phyloP scores from a whole-genome alignment of 208 protist genomes.

The Herpetomonas tarakana region DNA sequence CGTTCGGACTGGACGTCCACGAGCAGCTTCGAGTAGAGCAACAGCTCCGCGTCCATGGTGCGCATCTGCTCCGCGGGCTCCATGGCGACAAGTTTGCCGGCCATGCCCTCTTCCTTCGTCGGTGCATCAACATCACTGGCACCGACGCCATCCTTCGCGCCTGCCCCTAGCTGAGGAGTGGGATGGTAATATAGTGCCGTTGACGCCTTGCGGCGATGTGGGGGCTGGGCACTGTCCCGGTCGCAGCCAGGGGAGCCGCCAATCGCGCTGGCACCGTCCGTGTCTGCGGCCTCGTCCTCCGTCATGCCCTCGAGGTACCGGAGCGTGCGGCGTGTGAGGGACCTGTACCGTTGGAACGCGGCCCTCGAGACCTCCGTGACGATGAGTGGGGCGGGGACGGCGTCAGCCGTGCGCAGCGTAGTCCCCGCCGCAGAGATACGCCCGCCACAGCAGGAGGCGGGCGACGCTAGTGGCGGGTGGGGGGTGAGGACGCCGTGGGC shows the following conservation, averaged over 20 bases:
- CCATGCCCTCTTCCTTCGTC: too few relatives aligned
- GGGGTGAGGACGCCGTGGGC: background rate
- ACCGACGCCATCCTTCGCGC: too few relatives aligned
- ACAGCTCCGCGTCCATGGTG: constrained; percentile 32
- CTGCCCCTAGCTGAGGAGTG: too few relatives aligned
- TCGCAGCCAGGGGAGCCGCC: too few relatives aligned
- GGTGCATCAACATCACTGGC: too few relatives aligned
- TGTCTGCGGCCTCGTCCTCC: background rate
- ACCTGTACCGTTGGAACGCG: constrained; percentile 22
- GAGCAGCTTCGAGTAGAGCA: constrained; percentile 22
- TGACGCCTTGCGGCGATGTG: too few relatives aligned
- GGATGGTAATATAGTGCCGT: too few relatives aligned
- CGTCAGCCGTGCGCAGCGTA: too few relatives aligned
- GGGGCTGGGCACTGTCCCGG: too few relatives aligned
- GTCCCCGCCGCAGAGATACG: background rate
- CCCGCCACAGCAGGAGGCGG: background rate
- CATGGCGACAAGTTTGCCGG: background rate
- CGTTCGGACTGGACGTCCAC: constrained; percentile 12
- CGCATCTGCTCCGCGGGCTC: background rate
- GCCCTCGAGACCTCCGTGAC: constrained; percentile 3
- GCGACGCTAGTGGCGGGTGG: background rate
- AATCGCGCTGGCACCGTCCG: too few relatives aligned
- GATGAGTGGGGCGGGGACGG: background rate
- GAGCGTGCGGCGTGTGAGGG: background rate
- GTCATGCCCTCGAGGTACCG: background rate